Conservation (phyloP, 192 early-diverging fungal genomes). For the Backusella westeae region DNA sequence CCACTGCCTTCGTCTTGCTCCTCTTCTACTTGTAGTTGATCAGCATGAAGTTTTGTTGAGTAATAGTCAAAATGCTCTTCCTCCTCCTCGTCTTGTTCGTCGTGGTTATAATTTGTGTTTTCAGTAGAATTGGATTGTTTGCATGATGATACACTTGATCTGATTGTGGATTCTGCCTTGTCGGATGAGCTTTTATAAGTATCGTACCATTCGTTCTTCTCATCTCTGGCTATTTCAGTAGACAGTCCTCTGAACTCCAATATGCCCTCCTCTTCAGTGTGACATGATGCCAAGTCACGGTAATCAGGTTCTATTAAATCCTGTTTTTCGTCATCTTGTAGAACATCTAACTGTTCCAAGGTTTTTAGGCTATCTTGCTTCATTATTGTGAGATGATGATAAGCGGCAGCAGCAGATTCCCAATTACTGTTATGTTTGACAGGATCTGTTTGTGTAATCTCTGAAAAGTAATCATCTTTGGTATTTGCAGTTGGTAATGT, state of each 20-base stretch:
- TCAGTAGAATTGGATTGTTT: conserved; percentile 4
- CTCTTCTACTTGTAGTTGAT: not conserved
- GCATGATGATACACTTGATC: conserved; percentile 5
- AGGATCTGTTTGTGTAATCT: not conserved
- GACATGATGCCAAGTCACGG: not conserved
- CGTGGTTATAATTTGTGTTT: not conserved
- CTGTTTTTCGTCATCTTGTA: not conserved
- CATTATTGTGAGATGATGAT: not conserved
- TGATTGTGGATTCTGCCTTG: not conserved
- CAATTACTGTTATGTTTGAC: not conserved
- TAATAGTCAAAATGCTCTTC: conserved; percentile 7
- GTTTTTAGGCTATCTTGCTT: not conserved
- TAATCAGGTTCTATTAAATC: not conserved
- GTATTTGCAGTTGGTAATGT: not conserved
- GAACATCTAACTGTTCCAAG: not conserved
- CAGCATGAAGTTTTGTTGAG: conserved; percentile 1
- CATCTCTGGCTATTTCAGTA: not conserved
- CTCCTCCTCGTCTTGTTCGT: not conserved
- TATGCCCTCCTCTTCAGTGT: not conserved
- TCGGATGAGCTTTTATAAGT: not conserved
- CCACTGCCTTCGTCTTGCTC: not conserved
- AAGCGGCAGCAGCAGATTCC: not conserved
- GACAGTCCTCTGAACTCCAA: not conserved
- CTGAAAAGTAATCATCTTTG: not conserved
- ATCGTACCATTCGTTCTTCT: not conserved